Base-by-base conservation (phyloP, 2,329 filamentous ascomycete species). In the Diplodia seriata region DNA sequence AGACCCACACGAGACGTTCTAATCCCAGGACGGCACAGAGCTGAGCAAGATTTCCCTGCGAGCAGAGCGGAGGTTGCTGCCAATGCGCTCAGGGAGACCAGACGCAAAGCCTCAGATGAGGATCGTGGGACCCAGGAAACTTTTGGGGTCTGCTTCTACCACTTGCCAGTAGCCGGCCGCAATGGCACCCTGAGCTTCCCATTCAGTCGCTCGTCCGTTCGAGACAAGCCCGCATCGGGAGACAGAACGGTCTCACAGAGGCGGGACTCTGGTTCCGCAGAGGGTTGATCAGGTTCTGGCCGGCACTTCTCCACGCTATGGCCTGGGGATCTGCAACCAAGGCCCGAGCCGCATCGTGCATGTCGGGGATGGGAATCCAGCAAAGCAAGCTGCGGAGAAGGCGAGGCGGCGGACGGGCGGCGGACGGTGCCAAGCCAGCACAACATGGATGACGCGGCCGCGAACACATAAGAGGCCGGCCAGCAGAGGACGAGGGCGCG, bases 371-470 rank as follows among this genome's bases (percentile, higher is more conserved):
- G 23, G 57, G 57, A 15, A 61, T 11, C 29, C 40, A 43, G 57
- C 55, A 59, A 29, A 23, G 20, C 20, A 3, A 18, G 18, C 47
- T 51, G 47, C n/a, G 59, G n/a, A 23, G 36, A 29, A 23, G 53
- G n/a, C n/a, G 20, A 50, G 57, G 38, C 40, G 20, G 5, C 57
- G 43, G 20, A 20, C 15, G 29, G 43, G 43, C 18, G 40, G 57
- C 38, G 55, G 12, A 15, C 12, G 23, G 57, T 47, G 40, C 57
- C 31, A 50, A 23, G n/a, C 43, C 20, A 26, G 38, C 33, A 12
- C 56, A 89, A 86, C 8, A 86, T 85, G 0, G 90, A 86, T 68
- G 79, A 87, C 43, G 77, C 80, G n/a, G 83, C 87, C 0, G 82
- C 85, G 0, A 79, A 82, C 49, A 81, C 85, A 64, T 74, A 81